These are phyloP conservation scores for Domatiomyces globalis DNA, from an alignment of 2,329 filamentous ascomycete genomes.

Conservation along the genomic window DNA sequence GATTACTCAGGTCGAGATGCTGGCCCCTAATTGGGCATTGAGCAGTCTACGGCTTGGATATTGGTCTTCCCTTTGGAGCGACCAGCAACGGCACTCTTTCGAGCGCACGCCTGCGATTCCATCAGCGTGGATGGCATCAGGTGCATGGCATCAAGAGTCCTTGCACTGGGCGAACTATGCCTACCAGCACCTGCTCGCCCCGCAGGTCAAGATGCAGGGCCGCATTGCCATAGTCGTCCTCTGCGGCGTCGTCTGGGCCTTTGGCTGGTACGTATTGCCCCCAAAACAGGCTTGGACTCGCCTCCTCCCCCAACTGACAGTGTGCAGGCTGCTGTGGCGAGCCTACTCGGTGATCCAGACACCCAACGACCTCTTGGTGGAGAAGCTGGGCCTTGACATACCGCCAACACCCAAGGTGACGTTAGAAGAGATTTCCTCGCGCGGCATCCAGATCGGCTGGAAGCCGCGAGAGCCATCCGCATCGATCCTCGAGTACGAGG, in stretches of 20 bases:
- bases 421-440: conserved; percentile 72
- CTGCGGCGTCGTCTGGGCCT: conserved; percentile 34
- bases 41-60: background rate
- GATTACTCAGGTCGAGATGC: background rate
- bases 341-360: conserved; percentile 81
- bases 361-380: conserved; percentile 78
- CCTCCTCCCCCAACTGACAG: background rate
- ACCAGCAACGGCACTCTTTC: background rate
- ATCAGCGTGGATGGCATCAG: conserved; percentile 20
- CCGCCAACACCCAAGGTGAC: conserved; percentile 80
- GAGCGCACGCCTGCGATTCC: conserved; percentile 17
- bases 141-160: conserved; percentile 33
- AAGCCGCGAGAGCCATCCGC: conserved; percentile 53
- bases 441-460: conserved; percentile 85
- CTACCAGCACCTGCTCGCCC: conserved; percentile 30
- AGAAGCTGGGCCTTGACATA: conserved; percentile 84
- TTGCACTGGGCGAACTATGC: conserved; percentile 32
- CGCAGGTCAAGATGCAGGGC: conserved; percentile 34
- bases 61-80: background rate
- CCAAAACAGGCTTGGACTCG: background rate
- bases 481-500: conserved; percentile 70
- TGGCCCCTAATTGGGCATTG: background rate
- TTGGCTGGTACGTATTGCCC: conserved; percentile 30
- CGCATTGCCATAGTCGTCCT: conserved; percentile 37
- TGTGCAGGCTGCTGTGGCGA: conserved; percentile 61